Evolutionary conservation across 192 early-diverging fungal species (phyloP), one percentile per base, ranked within the genome.

Genomic region (Allomyces macrogynus): DNA sequence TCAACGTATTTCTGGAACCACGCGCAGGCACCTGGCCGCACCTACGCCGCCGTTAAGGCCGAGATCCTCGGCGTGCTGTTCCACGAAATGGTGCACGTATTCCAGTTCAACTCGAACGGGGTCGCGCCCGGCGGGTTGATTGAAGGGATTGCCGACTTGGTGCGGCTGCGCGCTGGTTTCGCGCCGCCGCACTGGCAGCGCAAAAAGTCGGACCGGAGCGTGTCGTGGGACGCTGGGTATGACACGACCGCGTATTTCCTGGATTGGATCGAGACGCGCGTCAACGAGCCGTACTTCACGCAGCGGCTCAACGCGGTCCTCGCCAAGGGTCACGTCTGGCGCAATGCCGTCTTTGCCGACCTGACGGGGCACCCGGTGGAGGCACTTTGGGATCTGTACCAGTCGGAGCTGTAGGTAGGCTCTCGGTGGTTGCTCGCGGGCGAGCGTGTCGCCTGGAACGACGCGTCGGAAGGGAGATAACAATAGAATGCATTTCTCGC

Each of bases 91-190:
- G 63, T 67, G 20, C 75, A 76, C 60, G 66, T 60, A 1, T 63
- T 60, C 62, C 75, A 76, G 44, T 24, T n/a, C 64, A 69, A 71
- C 24, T 42, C 24, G 25, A 5, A 22, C 12, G 67, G 68, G 43
- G 25, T 54, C 22, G 54, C 65, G 5, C 70, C 73, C 23, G 63
- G 65, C 40, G 72, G 76, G 61, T 63, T 79, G 26, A 61, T 73
- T 11, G 77, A 79, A 63, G 77, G 77, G 10, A 63, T 79, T 61
- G 64, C 64, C 24, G 78, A 79, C 64, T 77, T 63, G 49, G 68
- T 77, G 24, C 66, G 78, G 4, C 60, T 79, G 24, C 43, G 63
- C 16, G 63, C 65, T 0, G 72, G 70, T 3, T 68, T 42, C 16
- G 67, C 44, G 7, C 68, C 78, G 24, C 61, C 54, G 43, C 74